A percentile compares a stretch with the other conserved stretches of the same genome.
These are phyloP conservation scores for Taiwanofungus camphoratus DNA, from an alignment of 1,284 basidiomycete genomes.

Conservation along the genomic window DNA sequence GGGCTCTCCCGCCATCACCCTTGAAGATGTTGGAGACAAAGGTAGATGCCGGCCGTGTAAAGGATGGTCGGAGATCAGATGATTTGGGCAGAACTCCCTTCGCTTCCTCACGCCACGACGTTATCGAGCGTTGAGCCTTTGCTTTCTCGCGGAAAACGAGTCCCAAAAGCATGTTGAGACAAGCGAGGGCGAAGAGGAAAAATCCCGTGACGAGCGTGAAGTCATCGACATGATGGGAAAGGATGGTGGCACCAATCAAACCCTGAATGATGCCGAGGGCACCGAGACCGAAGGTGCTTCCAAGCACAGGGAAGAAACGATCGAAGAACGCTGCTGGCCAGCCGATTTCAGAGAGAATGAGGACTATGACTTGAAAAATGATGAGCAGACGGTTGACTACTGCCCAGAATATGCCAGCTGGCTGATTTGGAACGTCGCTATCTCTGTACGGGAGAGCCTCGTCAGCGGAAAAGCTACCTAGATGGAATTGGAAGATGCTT, in stretches of 20 bases:
- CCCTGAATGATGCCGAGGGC: slow-evolving; percentile 81
- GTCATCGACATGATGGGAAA: slow-evolving; percentile 79
- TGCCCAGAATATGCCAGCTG: slow-evolving; percentile 85
- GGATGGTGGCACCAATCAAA: slow-evolving; percentile 77
- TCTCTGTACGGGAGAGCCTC: slow-evolving; percentile 36
- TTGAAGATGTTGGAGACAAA: slow-evolving; percentile 28
- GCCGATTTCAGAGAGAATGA: slow-evolving; percentile 76
- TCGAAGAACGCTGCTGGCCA: slow-evolving; percentile 76
- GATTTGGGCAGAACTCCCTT: slow-evolving; percentile 55
- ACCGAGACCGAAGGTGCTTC: slow-evolving; percentile 76
- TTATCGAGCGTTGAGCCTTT: slow-evolving; percentile 60
- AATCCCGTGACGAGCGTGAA: slow-evolving; percentile 84
- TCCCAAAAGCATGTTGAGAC: slow-evolving; percentile 76
- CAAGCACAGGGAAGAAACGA: slow-evolving; percentile 79
- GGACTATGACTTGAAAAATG: slow-evolving; percentile 73
- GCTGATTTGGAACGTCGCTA: slow-evolving; percentile 85
- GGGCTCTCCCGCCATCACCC: slow-evolving; percentile 14
- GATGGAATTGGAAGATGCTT: slow-evolving; percentile 24
- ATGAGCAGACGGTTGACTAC: slow-evolving; percentile 81
- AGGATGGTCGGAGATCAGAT: slow-evolving; percentile 35
- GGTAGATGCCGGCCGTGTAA: slow-evolving; percentile 35
- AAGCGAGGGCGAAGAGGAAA: slow-evolving; percentile 81
- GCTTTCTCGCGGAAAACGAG: slow-evolving; percentile 64
- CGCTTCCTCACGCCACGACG: slow-evolving; percentile 56
- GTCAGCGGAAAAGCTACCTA: not conserved